phyloP scores from a whole-genome alignment of 305 asterid species.

The Fraxinus latifolia region DNA sequence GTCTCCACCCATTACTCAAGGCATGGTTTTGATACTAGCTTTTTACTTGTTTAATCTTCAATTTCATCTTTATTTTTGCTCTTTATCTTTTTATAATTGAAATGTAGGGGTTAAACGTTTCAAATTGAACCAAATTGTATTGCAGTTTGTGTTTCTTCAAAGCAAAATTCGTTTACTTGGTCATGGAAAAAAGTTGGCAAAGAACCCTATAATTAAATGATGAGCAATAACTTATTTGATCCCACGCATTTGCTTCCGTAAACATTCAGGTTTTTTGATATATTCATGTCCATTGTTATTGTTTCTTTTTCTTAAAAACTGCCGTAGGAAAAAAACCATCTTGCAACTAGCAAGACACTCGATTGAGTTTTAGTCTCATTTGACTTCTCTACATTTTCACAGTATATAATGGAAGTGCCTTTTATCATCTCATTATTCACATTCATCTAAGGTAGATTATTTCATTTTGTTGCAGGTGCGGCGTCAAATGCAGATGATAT shows the following conservation, averaged over 20 bases:
- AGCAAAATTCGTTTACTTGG: not conserved
- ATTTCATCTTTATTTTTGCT: not conserved
- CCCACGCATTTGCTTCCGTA: not conserved
- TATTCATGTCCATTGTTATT: not conserved
- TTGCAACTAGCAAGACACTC: constrained; percentile 7
- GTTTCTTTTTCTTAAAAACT: not conserved
- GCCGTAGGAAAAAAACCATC: not conserved
- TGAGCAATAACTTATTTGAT: not conserved
- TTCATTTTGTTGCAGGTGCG: constrained; percentile 55
- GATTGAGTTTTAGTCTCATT: not conserved
- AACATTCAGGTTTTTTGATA: not conserved
- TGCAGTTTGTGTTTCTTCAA: not conserved
- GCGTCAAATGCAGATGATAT: constrained; percentile 79
- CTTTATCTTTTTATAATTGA: constrained; percentile 7
- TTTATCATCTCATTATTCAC: not conserved
- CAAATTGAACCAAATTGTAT: constrained; percentile 4
- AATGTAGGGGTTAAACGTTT: not conserved
- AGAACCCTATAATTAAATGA: not conserved
- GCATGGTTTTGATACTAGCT: constrained; percentile 36
- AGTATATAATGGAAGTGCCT: not conserved
- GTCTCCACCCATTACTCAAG: constrained; percentile 89
- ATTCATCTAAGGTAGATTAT: not conserved
- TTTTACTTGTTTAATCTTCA: constrained; percentile 16
- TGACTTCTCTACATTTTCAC: not conserved
- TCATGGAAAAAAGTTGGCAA: constrained; percentile 1